A percentile compares a stretch with the other conserved stretches of the same genome.
Evolutionary conservation across 208 protist genomes (phyloP).

Genomic region (Herpetomonas tarakana): DNA sequence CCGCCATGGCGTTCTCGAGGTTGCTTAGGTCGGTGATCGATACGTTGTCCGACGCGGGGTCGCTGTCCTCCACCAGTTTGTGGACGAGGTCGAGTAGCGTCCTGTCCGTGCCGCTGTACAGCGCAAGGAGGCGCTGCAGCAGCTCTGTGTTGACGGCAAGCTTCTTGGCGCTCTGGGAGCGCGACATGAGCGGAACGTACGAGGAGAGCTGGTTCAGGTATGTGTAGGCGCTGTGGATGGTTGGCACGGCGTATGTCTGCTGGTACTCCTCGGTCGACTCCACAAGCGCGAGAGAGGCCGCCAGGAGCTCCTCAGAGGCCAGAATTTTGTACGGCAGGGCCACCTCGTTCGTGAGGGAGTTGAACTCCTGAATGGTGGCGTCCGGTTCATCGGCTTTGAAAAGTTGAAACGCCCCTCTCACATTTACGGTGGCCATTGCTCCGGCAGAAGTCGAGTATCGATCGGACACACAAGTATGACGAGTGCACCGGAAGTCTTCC

Average conservation of each 20-base stretch:
- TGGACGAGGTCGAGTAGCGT: slow-evolving; percentile 26
- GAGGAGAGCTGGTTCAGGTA: slow-evolving; percentile 65
- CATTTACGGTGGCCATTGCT: slow-evolving; percentile 36
- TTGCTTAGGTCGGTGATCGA: slow-evolving; percentile 6
- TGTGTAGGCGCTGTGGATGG: slow-evolving; percentile 35
- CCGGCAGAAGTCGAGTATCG: background rate
- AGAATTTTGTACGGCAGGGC: slow-evolving; percentile 69
- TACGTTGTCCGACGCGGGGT: slow-evolving; percentile 13
- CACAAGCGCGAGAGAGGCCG: slow-evolving; percentile 46
- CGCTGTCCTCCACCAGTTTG: slow-evolving; percentile 23
- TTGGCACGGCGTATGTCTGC: slow-evolving; percentile 47
- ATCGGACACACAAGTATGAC: too few relatives aligned
- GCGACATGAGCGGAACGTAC: slow-evolving; percentile 49
- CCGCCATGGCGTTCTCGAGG: background rate
- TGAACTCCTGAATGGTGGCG: slow-evolving; percentile 45
- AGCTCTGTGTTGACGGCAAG: slow-evolving; percentile 45
- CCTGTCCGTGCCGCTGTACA: slow-evolving; percentile 29
- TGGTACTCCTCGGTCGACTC: slow-evolving; percentile 24
- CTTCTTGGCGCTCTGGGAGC: slow-evolving; percentile 31
- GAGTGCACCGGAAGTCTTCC: too few relatives aligned
- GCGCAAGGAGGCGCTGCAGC: slow-evolving; percentile 33
- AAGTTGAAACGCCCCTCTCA: slow-evolving; percentile 79
- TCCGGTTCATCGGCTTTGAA: slow-evolving; percentile 39
- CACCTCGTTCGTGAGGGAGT: slow-evolving; percentile 50
- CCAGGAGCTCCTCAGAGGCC: slow-evolving; percentile 55